These are phyloP conservation scores for Elsinoe perseae DNA, from an alignment of 2,329 filamentous ascomycete genomes.

Conservation along the genomic window DNA sequence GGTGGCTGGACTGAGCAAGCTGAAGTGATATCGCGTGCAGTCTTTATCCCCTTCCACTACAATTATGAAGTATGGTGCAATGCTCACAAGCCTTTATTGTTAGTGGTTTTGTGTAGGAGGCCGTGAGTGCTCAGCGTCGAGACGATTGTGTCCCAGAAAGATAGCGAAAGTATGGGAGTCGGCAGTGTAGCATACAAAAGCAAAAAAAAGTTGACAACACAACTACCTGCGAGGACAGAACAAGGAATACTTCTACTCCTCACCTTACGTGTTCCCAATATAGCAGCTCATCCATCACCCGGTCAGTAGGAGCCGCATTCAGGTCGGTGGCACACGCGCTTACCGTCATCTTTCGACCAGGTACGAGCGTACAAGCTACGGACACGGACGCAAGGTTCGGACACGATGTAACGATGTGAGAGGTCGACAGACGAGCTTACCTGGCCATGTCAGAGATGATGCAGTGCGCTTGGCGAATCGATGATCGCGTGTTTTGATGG, in stretches of 20 bases:
- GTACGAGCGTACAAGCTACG: neutral
- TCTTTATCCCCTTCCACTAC: neutral
- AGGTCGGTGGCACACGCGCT: neutral
- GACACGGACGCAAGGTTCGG: slow-evolving; percentile 7
- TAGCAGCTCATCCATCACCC: neutral
- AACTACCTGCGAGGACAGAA: neutral
- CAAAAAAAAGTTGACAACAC: neutral
- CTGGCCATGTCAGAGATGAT: neutral
- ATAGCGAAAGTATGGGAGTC: neutral
- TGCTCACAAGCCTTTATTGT: neutral
- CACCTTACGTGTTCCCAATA: neutral
- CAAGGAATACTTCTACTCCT: neutral
- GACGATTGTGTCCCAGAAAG: neutral
- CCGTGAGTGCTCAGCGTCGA: neutral
- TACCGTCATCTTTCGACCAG: slow-evolving; percentile 4
- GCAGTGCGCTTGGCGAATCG: neutral
- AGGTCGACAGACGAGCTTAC: neutral
- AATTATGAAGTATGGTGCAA: neutral
- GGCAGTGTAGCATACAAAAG: neutral
- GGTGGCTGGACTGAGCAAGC: neutral
- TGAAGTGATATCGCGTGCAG: neutral
- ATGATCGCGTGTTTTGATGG: neutral
- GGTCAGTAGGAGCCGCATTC: neutral
- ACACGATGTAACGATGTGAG: neutral
- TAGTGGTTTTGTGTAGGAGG: neutral